These are phyloP conservation scores for Paecilomyces niveus DNA, from an alignment of 2,329 filamentous ascomycete genomes.

Conservation along the genomic window DNA sequence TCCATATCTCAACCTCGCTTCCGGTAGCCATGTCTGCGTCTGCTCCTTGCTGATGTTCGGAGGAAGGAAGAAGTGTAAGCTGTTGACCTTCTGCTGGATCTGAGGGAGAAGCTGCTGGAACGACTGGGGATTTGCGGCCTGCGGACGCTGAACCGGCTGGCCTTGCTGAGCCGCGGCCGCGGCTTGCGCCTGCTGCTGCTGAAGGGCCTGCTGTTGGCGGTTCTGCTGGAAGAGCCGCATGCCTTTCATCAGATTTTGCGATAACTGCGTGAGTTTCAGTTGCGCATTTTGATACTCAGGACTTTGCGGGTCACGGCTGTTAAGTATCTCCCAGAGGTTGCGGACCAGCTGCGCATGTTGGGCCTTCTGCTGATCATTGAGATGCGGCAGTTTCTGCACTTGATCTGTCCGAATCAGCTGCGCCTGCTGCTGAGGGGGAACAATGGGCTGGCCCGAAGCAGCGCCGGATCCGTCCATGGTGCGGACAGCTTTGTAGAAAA, in stretches of 20 bases:
- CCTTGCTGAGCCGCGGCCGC: conserved; percentile 10
- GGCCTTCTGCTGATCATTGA: conserved; percentile 49
- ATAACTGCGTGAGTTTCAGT: conserved; percentile 45
- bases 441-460: conserved; percentile 22
- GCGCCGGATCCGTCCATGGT: conserved; percentile 28
- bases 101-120: conserved; percentile 38
- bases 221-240: conserved; percentile 41
- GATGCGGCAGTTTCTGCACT: conserved; percentile 45
- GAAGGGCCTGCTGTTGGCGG: conserved; percentile 25
- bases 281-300: conserved; percentile 45
- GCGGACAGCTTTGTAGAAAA: not conserved
- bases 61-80: conserved; percentile 38
- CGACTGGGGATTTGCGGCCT: conserved; percentile 30
- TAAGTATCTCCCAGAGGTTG: conserved; percentile 48
- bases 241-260: conserved; percentile 45
- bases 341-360: conserved; percentile 49
- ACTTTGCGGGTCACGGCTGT: conserved; percentile 42
- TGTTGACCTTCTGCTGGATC: conserved; percentile 40
- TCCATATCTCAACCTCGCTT: conserved; percentile 41
- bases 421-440: conserved; percentile 32
- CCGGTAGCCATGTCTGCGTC: conserved; percentile 38
- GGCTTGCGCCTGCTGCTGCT: conserved; percentile 22
- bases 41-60: conserved; percentile 38
- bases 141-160: conserved; percentile 22
- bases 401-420: conserved; percentile 47